Conservation (phyloP, 345 rosid genomes). For the Linum usitatissimum region DNA sequence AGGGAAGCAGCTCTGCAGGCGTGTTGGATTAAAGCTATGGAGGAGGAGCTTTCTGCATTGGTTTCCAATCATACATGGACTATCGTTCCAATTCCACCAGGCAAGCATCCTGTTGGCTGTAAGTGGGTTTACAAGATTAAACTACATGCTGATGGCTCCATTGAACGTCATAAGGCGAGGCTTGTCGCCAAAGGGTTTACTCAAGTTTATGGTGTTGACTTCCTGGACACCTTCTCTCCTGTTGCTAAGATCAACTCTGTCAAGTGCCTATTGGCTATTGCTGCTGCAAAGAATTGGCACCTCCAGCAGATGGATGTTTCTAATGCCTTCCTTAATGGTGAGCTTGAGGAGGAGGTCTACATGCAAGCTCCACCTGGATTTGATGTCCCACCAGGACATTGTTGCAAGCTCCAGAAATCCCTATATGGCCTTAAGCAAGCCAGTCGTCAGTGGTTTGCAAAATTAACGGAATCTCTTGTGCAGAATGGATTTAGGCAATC, state of each 20-base stretch:
- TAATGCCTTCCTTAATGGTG: not conserved
- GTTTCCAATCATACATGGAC: too few species aligned
- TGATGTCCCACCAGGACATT: too few species aligned
- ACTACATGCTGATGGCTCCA: not conserved
- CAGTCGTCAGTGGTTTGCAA: not conserved
- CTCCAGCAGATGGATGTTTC: not conserved
- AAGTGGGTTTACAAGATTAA: not conserved
- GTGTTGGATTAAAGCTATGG: too few species aligned
- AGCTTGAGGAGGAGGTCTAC: not conserved
- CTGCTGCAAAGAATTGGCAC: not conserved
- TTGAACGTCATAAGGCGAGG: not conserved
- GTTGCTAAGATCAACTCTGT: too few species aligned
- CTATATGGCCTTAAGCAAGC: conserved; percentile 1
- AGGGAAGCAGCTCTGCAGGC: too few species aligned
- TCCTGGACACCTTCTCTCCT: too few species aligned
- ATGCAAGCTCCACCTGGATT: too few species aligned
- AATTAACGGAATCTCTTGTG: not conserved
- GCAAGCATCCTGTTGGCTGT: too few species aligned
- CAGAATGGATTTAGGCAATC: not conserved
- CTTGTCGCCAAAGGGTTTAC: not conserved
- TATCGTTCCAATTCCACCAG: too few species aligned
- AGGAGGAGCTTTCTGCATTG: too few species aligned
- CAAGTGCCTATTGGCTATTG: not conserved
- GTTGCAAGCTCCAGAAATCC: not conserved
- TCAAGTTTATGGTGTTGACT: too few species aligned